Conservation (phyloP, 106 monocot species). For the Dioscorea zingiberensis region DNA sequence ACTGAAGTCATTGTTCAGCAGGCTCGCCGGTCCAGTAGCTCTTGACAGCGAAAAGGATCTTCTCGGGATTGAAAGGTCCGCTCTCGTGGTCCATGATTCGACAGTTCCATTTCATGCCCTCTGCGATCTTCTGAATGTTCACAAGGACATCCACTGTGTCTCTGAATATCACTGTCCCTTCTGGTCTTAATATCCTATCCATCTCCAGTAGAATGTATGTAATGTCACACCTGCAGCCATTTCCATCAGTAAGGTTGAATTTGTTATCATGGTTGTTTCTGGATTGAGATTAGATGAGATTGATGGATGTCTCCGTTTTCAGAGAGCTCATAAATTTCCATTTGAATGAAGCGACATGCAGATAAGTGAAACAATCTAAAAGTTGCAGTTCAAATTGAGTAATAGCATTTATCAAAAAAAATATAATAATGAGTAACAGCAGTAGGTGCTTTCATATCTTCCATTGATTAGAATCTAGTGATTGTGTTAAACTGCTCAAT, state of each 20-base stretch:
- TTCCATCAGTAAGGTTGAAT: not conserved
- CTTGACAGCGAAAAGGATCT: conserved; percentile 3
- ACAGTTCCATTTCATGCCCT: not conserved
- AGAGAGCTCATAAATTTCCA: too few species aligned
- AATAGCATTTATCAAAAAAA: too few species aligned
- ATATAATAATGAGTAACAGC: too few species aligned
- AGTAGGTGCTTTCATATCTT: too few species aligned
- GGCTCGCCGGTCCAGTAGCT: not conserved
- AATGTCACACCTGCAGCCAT: conserved; percentile 1
- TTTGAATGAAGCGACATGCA: too few species aligned
- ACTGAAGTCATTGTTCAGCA: not conserved
- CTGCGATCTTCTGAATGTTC: not conserved
- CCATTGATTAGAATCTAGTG: too few species aligned
- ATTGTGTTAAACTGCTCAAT: too few species aligned
- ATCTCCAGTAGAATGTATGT: conserved; percentile 5
- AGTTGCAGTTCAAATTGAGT: too few species aligned
- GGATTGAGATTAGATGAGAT: too few species aligned
- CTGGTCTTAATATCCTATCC: conserved; percentile 3
- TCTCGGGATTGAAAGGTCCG: conserved; percentile 2
- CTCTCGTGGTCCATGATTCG: conserved; percentile 4
- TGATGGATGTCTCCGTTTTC: too few species aligned
- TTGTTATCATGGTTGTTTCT: not conserved
- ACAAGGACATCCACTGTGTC: conserved; percentile 3
- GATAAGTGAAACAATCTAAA: too few species aligned
- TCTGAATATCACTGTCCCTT: conserved; percentile 3